Conservation (phyloP, 768 basidiomycete genomes). For the Candolleomyces efflorescens region DNA sequence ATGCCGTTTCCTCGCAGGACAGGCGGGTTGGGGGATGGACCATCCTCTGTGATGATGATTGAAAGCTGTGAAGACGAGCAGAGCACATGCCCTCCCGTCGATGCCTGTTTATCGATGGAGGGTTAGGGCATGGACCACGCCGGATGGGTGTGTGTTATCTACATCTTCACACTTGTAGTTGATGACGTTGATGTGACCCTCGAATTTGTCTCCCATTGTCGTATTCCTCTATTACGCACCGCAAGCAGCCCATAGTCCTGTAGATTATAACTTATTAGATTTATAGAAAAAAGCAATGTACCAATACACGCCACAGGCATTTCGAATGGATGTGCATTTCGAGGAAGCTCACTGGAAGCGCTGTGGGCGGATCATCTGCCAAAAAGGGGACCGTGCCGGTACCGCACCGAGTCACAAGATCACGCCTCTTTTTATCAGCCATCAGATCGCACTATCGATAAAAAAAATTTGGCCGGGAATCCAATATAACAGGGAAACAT, state of each 20-base stretch:
- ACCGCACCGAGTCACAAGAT: constrained; percentile 38
- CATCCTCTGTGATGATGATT: constrained; percentile 14
- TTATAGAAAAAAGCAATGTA: not conserved
- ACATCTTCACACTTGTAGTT: constrained; percentile 5
- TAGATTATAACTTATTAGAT: constrained; percentile 12
- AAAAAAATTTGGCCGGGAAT: constrained; percentile 51
- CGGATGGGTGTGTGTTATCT: constrained; percentile 4
- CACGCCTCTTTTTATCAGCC: constrained; percentile 46
- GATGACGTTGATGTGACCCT: constrained; percentile 8
- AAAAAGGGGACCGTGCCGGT: constrained; percentile 3
- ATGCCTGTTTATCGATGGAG: constrained; percentile 14
- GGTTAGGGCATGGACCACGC: constrained; percentile 3
- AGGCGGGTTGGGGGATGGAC: constrained; percentile 64
- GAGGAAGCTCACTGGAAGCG: not conserved
- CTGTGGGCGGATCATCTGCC: too few relatives aligned
- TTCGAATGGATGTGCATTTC: not conserved
- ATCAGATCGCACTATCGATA: constrained; percentile 56
- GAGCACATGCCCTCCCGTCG: not conserved
- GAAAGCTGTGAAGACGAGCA: not conserved
- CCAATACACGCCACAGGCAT: not conserved
- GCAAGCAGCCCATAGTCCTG: constrained; percentile 1
- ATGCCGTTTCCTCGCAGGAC: constrained; percentile 76
- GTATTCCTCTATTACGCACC: not conserved
- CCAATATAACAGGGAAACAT: constrained; percentile 59
- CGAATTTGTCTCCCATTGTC: constrained; percentile 6